phyloP scores from a whole-genome alignment of 805 yeast species.

The Blastobotrys terrestris region DNA sequence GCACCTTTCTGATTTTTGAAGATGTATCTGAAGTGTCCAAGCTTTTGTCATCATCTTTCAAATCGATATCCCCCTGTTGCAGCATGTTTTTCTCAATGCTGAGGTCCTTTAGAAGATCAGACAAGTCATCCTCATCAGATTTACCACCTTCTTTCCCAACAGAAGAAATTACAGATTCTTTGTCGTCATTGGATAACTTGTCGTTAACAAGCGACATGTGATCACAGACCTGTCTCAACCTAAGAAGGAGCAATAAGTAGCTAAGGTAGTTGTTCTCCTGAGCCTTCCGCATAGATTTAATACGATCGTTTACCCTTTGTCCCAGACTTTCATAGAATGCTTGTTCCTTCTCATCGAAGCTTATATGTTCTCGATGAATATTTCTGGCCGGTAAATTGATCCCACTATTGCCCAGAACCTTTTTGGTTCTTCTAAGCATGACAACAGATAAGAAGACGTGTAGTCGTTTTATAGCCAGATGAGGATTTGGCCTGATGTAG shows the following conservation, averaged over 20 bases:
- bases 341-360: constrained; percentile 26
- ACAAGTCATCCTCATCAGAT: constrained; percentile 26
- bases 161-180: constrained; percentile 17
- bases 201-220: constrained; percentile 18
- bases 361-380: constrained; percentile 19
- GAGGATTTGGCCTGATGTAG: constrained; percentile 23
- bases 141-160: constrained; percentile 5
- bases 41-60: background rate
- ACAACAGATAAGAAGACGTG: constrained; percentile 27
- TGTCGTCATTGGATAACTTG: constrained; percentile 11
- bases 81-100: constrained; percentile 11
- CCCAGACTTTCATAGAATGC: constrained; percentile 25
- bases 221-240: constrained; percentile 36
- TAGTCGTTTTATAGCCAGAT: constrained; percentile 21
- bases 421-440: constrained; percentile 45
- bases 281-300: constrained; percentile 33
- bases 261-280: constrained; percentile 18
- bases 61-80: background rate
- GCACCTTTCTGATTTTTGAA: constrained; percentile 34
- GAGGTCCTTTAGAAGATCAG: constrained; percentile 23
- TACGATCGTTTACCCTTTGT: constrained; percentile 12
- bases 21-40: constrained; percentile 13
- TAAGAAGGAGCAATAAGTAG: constrained; percentile 29
- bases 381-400: constrained; percentile 23
- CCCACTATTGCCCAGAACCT: constrained; percentile 26